These are phyloP conservation scores for Komagataella phaffii DNA, from an alignment of 805 yeast species.

Conservation along the genomic window DNA sequence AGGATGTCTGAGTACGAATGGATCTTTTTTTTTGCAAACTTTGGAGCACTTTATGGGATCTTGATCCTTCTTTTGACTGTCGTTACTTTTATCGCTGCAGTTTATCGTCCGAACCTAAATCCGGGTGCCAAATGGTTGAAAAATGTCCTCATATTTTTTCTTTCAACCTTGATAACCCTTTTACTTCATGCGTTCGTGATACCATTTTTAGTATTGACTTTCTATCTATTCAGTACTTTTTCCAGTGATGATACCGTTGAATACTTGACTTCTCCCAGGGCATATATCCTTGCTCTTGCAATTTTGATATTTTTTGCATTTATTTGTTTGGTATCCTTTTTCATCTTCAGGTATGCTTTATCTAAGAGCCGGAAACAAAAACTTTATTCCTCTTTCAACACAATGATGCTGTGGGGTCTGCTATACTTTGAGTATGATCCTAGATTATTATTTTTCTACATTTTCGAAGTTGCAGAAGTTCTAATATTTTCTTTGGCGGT, in stretches of 20 bases:
- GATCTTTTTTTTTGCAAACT: conserved; percentile 23
- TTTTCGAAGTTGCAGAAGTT: conserved; percentile 20
- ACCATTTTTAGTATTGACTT: conserved; percentile 29
- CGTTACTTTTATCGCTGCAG: conserved; percentile 1
- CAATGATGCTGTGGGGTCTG: conserved; percentile 32
- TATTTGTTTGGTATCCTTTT: conserved; percentile 19
- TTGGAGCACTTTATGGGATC: conserved; percentile 12
- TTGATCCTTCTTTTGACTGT: conserved; percentile 9
- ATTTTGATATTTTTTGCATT: conserved; percentile 15
- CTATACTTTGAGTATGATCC: conserved; percentile 31
- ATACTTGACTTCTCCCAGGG: conserved; percentile 5
- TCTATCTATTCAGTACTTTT: conserved; percentile 8
- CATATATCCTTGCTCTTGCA: neutral
- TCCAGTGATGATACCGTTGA: conserved; percentile 4
- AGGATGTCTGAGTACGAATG: neutral
- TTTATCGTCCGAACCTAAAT: neutral
- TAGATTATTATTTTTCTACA: conserved; percentile 21
- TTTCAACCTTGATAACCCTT: conserved; percentile 12
- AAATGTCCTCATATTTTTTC: neutral
- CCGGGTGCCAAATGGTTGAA: neutral
- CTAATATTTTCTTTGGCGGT: conserved; percentile 25
- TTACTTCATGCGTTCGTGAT: conserved; percentile 20
- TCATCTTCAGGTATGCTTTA: conserved; percentile 19
- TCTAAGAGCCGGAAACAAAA: conserved; percentile 7
- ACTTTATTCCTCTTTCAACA: conserved; percentile 32